These are phyloP conservation scores for Hyaloperonospora brassicae DNA, from an alignment of 352 stramenopile genomes.

Conservation along the genomic window DNA sequence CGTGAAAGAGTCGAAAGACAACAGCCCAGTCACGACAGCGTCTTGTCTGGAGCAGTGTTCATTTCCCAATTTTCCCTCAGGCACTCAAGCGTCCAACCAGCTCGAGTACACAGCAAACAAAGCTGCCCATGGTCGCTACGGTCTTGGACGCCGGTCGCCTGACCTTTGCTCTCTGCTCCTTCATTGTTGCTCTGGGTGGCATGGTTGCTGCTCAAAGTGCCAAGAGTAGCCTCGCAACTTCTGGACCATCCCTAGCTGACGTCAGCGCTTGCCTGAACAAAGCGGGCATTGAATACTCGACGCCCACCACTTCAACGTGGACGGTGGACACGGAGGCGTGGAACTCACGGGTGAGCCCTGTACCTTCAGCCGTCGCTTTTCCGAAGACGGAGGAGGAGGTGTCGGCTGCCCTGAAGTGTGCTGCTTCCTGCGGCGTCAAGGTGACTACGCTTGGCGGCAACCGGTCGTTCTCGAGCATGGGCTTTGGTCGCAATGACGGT, in stretches of 20 bases:
- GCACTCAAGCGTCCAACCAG: conserved; percentile 11
- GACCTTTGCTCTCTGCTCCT: conserved; percentile 22
- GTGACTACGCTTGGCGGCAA: conserved; percentile 23
- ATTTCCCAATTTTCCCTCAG: conserved; percentile 1
- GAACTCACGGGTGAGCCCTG: conserved; percentile 22
- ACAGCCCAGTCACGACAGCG: no score
- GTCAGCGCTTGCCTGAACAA: conserved; percentile 14
- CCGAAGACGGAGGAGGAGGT: conserved; percentile 18
- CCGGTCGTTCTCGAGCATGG: conserved; percentile 27
- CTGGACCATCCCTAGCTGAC: neutral
- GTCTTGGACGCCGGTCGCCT: conserved; percentile 12
- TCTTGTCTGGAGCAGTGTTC: neutral
- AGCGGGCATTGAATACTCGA: conserved; percentile 13
- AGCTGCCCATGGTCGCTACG: conserved; percentile 10
- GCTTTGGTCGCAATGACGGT: conserved; percentile 22
- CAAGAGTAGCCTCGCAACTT: no score
- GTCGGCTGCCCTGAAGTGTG: conserved; percentile 18
- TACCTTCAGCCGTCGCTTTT: conserved; percentile 19
- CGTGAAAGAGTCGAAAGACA: no score
- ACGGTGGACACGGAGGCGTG: conserved; percentile 18
- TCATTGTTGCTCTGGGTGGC: conserved; percentile 14
- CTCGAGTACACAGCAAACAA: conserved; percentile 7
- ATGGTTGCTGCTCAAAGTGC: conserved; percentile 4
- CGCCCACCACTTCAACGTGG: conserved; percentile 22
- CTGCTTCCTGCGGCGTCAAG: conserved; percentile 15